Conservation (phyloP, 1,284 basidiomycete genomes). For the Cryptococcus sp. region DNA sequence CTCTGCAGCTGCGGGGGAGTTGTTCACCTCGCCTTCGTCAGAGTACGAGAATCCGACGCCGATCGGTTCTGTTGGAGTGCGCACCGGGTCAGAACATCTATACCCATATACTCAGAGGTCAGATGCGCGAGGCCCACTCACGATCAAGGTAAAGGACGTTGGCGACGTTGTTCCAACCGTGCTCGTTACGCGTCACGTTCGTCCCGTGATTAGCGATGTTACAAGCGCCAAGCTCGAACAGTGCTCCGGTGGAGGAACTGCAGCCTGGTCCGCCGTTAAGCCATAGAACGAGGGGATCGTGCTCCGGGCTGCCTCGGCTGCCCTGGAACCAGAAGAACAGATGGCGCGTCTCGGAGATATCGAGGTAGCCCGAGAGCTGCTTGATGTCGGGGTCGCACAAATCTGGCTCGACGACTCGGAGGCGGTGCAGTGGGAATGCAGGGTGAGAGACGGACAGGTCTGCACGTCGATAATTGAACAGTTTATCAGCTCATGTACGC, state of each 20-base stretch:
- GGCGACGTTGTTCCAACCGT: conserved; percentile 70
- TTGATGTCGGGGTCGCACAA: conserved; percentile 81
- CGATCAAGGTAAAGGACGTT: conserved; percentile 52
- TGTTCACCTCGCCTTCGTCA: conserved; percentile 65
- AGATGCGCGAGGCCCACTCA: conserved; percentile 34
- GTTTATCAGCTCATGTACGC: conserved; percentile 2
- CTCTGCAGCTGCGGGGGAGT: conserved; percentile 59
- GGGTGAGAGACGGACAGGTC: conserved; percentile 63
- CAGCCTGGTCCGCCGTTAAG: conserved; percentile 51
- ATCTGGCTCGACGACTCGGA: conserved; percentile 68
- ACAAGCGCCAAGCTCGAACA: conserved; percentile 81
- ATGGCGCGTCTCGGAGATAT: conserved; percentile 75
- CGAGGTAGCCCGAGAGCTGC: conserved; percentile 86
- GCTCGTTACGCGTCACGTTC: conserved; percentile 67
- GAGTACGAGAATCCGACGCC: conserved; percentile 88
- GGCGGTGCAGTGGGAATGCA: conserved; percentile 67
- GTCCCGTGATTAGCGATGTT: conserved; percentile 67
- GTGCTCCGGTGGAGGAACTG: conserved; percentile 67
- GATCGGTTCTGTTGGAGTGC: conserved; percentile 62
- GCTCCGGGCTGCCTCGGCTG: conserved; percentile 67
- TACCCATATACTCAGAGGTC: not conserved
- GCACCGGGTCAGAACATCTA: not conserved
- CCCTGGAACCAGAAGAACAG: conserved; percentile 59
- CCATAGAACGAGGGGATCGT: conserved; percentile 84
- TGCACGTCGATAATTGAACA: conserved; percentile 6